These are phyloP conservation scores for Corymbia calophylla DNA, from an alignment of 441 rosid species.

Conservation along the genomic window DNA sequence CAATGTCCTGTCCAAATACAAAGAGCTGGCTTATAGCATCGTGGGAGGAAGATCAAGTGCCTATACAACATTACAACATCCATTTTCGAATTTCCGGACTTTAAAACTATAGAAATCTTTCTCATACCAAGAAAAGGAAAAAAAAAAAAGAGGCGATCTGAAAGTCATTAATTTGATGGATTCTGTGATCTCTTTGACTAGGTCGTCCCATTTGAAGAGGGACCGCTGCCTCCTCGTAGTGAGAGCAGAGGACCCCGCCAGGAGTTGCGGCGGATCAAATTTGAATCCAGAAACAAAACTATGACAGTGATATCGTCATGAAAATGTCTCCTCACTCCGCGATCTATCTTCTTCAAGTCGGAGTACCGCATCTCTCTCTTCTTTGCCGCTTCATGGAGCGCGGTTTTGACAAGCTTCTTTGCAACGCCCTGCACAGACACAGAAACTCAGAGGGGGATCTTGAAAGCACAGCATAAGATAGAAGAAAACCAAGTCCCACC, in stretches of 20 bases:
- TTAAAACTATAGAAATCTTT: neutral
- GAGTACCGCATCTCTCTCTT: conserved; percentile 92
- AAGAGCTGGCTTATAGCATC: neutral
- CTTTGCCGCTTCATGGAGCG: conserved; percentile 77
- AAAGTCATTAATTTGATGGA: neutral
- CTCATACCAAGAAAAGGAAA: neutral
- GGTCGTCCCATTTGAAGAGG: conserved; percentile 13
- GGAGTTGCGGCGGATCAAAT: conserved; percentile 33
- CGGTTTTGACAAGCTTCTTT: conserved; percentile 60
- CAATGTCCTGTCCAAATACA: neutral
- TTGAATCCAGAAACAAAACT: conserved; percentile 66
- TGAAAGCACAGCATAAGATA: neutral
- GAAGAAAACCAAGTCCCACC: neutral
- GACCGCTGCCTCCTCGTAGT: conserved; percentile 38
- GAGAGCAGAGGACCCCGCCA: conserved; percentile 40
- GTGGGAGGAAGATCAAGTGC: neutral
- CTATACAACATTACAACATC: neutral
- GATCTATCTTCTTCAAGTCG: conserved; percentile 83
- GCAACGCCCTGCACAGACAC: conserved; percentile 59
- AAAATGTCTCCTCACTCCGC: conserved; percentile 92
- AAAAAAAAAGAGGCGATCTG: neutral
- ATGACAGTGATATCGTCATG: conserved; percentile 86
- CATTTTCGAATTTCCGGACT: neutral
- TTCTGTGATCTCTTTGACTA: neutral
- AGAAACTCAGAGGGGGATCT: neutral